Base-by-base conservation (phyloP, 257 asterid species). In the Solanum arcanum region DNA sequence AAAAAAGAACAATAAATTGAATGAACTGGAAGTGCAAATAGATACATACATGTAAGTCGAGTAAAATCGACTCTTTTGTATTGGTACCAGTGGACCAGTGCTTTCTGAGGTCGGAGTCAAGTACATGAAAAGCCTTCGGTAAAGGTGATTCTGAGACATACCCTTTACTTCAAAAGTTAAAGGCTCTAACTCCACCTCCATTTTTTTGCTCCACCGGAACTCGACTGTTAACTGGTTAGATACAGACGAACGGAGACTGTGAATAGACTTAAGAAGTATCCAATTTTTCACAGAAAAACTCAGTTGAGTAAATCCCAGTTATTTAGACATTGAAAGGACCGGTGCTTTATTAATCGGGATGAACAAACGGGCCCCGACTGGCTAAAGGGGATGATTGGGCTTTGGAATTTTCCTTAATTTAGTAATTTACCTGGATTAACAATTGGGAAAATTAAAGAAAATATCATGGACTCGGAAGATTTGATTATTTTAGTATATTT, bases 31-130 rank as follows among this genome's bases (percentile, higher is more conserved):
- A 62, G 62, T 85, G 86, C 37, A 18, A 83, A 35, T 49, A 27
- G 47, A 44, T 84, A 86, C 94, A 83, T 94, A 97, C 99, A 75
- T 97, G 98, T 73, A 97, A 96, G 91, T 97, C 98, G 87, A 97
- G 98, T 76, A 97, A 91, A 92, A 97, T 95, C 99, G 98, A 97
- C 81, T 97, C 99, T 84, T 97, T 96, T 83, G 99, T 97, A 88
- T 97, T 97, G 47, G 99, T 97, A 60, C 92, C 99, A 20, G 98
- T 95, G 18, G 99, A 97, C 99, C 99, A 97, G 87, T 97, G 99
- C 88, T 90, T 95, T 78, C 98, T 97, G 82, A 97, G 98, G 96
- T 97, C 99, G 3, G 98, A 88, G 86, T 97, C 99, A 85, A 96
- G 95, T 66, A 97, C 87, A 88, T 97, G 94, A 7, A 94, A 85